Evolutionary conservation across 768 basidiomycete species (phyloP).

Genomic region (Mycena kentingensis): DNA sequence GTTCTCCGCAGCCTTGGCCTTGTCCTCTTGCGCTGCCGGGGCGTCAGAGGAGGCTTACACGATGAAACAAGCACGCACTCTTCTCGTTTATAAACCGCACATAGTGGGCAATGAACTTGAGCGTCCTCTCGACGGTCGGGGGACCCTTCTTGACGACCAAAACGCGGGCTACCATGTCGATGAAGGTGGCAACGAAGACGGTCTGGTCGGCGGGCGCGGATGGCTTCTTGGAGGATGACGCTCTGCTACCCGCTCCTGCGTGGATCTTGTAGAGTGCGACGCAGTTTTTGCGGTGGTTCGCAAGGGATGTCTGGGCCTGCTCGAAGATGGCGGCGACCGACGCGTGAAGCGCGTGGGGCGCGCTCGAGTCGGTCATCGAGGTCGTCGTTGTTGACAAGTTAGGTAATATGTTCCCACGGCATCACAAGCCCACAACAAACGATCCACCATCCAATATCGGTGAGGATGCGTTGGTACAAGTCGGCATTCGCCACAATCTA

Average conservation of each 20-base stretch:
- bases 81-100: conserved; percentile 81
- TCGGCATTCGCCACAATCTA: too few species aligned
- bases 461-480: too few species aligned
- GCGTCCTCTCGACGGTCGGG: conserved; percentile 72
- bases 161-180: conserved; percentile 72
- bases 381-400: neutral
- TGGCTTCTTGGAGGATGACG: conserved; percentile 53
- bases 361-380: neutral
- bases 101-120: conserved; percentile 88
- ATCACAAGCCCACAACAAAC: too few species aligned
- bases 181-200: conserved; percentile 73
- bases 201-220: conserved; percentile 66
- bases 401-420: too few species aligned
- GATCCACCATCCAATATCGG: too few species aligned
- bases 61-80: conserved; percentile 48
- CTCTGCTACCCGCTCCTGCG: conserved; percentile 39
- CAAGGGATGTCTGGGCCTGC: conserved; percentile 75
- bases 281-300: conserved; percentile 93
- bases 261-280: conserved; percentile 87
- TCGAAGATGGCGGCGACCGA: conserved; percentile 57
- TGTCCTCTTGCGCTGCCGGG: conserved; percentile 24
- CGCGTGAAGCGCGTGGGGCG: conserved; percentile 32
- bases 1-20: conserved; percentile 46
- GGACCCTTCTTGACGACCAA: conserved; percentile 87
- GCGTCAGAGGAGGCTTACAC: conserved; percentile 26